These are phyloP conservation scores for Monilinia laxa DNA, from an alignment of 2,329 filamentous ascomycete genomes.

Conservation along the genomic window DNA sequence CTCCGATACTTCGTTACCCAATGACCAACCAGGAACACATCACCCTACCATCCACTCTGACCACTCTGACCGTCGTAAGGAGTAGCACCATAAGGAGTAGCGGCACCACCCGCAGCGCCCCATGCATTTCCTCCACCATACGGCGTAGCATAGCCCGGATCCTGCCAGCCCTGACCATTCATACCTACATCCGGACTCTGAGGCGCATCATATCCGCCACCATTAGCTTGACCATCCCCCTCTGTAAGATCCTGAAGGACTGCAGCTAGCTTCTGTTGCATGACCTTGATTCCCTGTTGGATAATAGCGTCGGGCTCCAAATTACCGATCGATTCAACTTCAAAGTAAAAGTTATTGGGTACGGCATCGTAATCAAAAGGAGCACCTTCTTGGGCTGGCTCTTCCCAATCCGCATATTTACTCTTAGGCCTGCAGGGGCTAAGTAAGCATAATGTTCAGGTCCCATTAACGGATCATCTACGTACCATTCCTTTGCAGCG, in stretches of 20 bases:
- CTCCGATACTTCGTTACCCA: background rate
- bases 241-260: slow-evolving; percentile 67
- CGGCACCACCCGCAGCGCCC: slow-evolving; percentile 56
- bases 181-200: slow-evolving; percentile 60
- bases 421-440: slow-evolving; percentile 66
- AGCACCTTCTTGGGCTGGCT: slow-evolving; percentile 76
- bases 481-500: slow-evolving; percentile 79
- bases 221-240: slow-evolving; percentile 54
- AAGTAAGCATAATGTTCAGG: slow-evolving; percentile 27
- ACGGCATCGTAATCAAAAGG: slow-evolving; percentile 88
- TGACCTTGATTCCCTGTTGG: slow-evolving; percentile 79
- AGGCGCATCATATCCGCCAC: slow-evolving; percentile 53
- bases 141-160: slow-evolving; percentile 66
- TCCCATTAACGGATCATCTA: slow-evolving; percentile 8
- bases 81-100: slow-evolving; percentile 59
- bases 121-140: slow-evolving; percentile 66
- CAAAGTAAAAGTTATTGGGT: slow-evolving; percentile 85
- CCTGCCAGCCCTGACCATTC: slow-evolving; percentile 58
- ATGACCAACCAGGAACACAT: background rate
- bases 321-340: slow-evolving; percentile 85
- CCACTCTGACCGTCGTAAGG: slow-evolving; percentile 58
- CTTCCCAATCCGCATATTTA: slow-evolving; percentile 77
- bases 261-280: slow-evolving; percentile 86
- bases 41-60: slow-evolving; percentile 31
- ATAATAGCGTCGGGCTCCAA: slow-evolving; percentile 89